Evolutionary conservation across 2,329 filamentous ascomycete genomes (phyloP).

Genomic region (Parastagonospora avenae): DNA sequence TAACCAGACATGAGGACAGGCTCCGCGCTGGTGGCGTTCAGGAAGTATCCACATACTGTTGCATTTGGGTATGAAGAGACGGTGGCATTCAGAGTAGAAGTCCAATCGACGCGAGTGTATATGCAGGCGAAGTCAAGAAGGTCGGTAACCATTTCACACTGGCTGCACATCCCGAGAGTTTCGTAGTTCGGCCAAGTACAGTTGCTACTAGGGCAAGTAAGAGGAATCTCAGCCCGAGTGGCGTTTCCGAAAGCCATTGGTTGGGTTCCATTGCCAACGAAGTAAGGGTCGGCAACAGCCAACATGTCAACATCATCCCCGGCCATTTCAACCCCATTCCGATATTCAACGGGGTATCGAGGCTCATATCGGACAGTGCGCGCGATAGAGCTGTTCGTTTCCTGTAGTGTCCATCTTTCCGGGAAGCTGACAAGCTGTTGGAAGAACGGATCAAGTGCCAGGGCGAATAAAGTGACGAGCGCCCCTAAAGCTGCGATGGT

Average conservation of each 20-base stretch:
- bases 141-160: slow-evolving; percentile 17
- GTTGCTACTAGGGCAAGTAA: slow-evolving; percentile 36
- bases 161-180: slow-evolving; percentile 31
- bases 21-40: slow-evolving; percentile 16
- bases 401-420: slow-evolving; percentile 16
- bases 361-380: slow-evolving; percentile 10
- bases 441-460: slow-evolving; percentile 39
- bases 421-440: slow-evolving; percentile 39
- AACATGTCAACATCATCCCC: slow-evolving; percentile 4
- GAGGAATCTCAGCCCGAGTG: slow-evolving; percentile 27
- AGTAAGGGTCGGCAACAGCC: slow-evolving; percentile 6
- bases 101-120: slow-evolving; percentile 21
- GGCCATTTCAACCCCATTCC: background rate
- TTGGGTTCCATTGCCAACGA: slow-evolving; percentile 26
- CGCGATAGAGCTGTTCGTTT: slow-evolving; percentile 17
- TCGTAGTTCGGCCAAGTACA: slow-evolving; percentile 37
- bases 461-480: slow-evolving; percentile 17
- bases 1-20: slow-evolving; percentile 31
- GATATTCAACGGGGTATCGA: no score
- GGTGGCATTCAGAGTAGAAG: background rate
- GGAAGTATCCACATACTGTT: slow-evolving; percentile 33
- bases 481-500: slow-evolving; percentile 31
- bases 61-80: slow-evolving; percentile 14
- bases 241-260: slow-evolving; percentile 27
- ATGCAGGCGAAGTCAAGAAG: slow-evolving; percentile 16